These are phyloP conservation scores for Euptelea pleiosperma DNA, from an alignment of 164 flowering plant species.

Conservation along the genomic window DNA sequence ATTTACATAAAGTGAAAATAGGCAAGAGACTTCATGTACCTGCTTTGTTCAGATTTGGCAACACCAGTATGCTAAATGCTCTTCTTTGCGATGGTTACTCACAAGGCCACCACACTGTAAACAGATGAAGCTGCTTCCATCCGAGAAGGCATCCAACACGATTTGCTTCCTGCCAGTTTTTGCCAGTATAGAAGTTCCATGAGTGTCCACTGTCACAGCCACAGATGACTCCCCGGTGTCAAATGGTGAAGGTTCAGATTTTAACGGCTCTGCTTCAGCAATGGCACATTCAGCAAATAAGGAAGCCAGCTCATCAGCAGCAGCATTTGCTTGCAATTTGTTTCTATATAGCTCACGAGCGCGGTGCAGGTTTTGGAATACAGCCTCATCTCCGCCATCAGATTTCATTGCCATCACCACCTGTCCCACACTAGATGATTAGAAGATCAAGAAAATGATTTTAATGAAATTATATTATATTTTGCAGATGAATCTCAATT, in stretches of 20 bases:
- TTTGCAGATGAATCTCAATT: not conserved
- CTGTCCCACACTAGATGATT: slow-evolving; percentile 25
- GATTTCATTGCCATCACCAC: slow-evolving; percentile 67
- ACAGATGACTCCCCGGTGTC: not conserved
- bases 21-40: too few relatives aligned
- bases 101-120: slow-evolving; percentile 88
- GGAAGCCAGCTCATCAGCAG: slow-evolving; percentile 78
- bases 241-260: slow-evolving; percentile 21
- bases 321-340: slow-evolving; percentile 47
- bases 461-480: too few relatives aligned
- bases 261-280: slow-evolving; percentile 58
- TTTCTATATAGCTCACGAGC: slow-evolving; percentile 65
- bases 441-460: too few relatives aligned
- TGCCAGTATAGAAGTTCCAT: slow-evolving; percentile 63
- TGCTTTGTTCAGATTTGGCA: slow-evolving; percentile 24
- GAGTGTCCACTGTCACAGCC: slow-evolving; percentile 27
- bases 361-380: slow-evolving; percentile 49
- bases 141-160: slow-evolving; percentile 75
- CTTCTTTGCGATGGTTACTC: slow-evolving; percentile 71
- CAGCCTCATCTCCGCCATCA: slow-evolving; percentile 70
- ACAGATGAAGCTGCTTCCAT: slow-evolving; percentile 93
- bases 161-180: slow-evolving; percentile 71
- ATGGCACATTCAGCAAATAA: slow-evolving; percentile 91
- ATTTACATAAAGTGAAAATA: too few relatives aligned
- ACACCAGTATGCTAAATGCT: slow-evolving; percentile 85